These are phyloP conservation scores for Exserohilum rostratum DNA, from an alignment of 2,329 filamentous ascomycete genomes.

Conservation along the genomic window DNA sequence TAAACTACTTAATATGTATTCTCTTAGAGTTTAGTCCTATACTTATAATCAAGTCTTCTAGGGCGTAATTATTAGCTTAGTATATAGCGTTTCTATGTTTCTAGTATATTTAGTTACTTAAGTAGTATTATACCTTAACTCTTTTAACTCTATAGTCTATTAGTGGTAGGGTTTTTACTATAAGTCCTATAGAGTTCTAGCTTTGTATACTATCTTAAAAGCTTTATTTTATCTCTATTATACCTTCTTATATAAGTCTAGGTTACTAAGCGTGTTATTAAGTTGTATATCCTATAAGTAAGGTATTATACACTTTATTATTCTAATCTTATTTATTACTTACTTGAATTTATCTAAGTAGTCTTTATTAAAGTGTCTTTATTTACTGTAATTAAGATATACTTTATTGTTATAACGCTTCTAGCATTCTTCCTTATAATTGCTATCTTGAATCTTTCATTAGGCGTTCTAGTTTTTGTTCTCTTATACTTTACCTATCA, in stretches of 20 bases:
- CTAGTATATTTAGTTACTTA: background rate
- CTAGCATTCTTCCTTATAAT: conserved; percentile 1
- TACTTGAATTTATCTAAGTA: background rate
- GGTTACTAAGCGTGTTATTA: too few species aligned
- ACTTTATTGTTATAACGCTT: too few species aligned
- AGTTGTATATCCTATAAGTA: too few species aligned
- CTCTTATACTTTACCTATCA: background rate
- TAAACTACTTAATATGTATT: background rate
- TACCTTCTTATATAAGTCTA: too few species aligned
- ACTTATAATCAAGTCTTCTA: background rate
- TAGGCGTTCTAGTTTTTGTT: background rate
- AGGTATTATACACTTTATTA: too few species aligned
- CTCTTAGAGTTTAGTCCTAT: background rate
- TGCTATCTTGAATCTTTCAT: background rate
- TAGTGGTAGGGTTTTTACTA: background rate
- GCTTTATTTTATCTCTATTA: too few species aligned
- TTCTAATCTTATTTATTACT: background rate
- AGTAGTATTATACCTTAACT: background rate
- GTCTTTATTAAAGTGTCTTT: background rate
- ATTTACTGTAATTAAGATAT: background rate
- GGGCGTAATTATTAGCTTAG: background rate
- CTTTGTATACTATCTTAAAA: too few species aligned
- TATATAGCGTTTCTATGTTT: fast-evolving
- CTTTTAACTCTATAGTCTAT: background rate
- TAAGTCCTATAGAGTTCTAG: too few species aligned